These are phyloP conservation scores for Tuber aestivum DNA, from an alignment of 495 filamentous ascomycete species.

Conservation along the genomic window DNA sequence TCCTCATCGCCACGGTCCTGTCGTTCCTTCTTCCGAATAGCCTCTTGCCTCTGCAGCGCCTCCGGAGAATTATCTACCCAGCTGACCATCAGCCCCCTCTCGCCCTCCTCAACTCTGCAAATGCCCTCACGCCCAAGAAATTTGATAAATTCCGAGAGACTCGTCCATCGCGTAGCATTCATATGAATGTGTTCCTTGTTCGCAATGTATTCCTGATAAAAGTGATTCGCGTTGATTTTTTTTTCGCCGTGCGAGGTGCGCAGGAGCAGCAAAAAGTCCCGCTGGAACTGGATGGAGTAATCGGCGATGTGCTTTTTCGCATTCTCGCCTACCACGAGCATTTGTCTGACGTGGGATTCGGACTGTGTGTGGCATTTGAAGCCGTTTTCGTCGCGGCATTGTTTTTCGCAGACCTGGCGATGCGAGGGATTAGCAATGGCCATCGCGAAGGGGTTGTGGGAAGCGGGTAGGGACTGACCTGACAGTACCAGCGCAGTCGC, in stretches of 20 bases:
- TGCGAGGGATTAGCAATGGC: not conserved
- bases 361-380: constrained; percentile 76
- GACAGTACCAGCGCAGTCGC: constrained; percentile 79
- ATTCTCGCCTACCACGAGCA: constrained; percentile 79
- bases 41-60: constrained; percentile 70
- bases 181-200: constrained; percentile 84
- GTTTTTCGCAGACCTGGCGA: constrained; percentile 38
- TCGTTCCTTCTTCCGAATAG: constrained; percentile 71
- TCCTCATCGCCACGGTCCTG: constrained; percentile 87
- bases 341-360: constrained; percentile 77
- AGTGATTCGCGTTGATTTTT: constrained; percentile 74
- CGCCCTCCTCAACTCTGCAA: constrained; percentile 79
- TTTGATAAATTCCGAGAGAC: constrained; percentile 81
- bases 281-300: constrained; percentile 68
- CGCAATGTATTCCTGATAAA: constrained; percentile 82
- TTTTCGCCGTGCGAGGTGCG: constrained; percentile 81
- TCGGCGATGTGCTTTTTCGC: constrained; percentile 70
- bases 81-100: constrained; percentile 75
- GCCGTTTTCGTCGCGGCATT: constrained; percentile 62
- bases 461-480: constrained; percentile 36
- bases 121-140: constrained; percentile 75
- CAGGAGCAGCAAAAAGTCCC: constrained; percentile 70
- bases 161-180: constrained; percentile 83
- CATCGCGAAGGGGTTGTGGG: not conserved
- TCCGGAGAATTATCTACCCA: constrained; percentile 91